These are phyloP conservation scores for Eryngium alpinum DNA, from an alignment of 140 eudicot species.

Conservation along the genomic window DNA sequence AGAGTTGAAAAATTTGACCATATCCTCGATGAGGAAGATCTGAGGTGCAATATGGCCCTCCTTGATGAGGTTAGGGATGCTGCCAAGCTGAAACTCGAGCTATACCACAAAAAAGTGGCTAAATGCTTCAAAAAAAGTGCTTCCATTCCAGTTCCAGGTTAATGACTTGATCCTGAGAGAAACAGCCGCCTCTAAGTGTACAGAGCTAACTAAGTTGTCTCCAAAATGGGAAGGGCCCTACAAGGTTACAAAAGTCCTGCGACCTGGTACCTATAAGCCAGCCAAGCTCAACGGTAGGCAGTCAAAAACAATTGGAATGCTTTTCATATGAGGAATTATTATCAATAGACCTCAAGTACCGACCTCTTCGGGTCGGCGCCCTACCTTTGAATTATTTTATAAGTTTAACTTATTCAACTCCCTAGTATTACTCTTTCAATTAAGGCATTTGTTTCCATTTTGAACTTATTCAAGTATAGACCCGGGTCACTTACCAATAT, in stretches of 20 bases:
- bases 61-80: background rate
- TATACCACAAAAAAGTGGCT: background rate
- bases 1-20: background rate
- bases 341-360: too few species aligned
- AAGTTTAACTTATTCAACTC: too few species aligned
- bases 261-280: background rate
- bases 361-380: too few species aligned
- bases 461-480: too few species aligned
- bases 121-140: background rate
- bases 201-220: background rate
- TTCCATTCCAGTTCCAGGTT: background rate
- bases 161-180: background rate
- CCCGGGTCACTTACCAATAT: too few species aligned
- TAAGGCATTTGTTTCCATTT: too few species aligned
- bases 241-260: background rate
- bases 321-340: too few species aligned
- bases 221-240: background rate
- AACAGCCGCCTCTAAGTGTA: rapidly evolving
- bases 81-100: background rate
- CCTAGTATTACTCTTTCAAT: too few species aligned
- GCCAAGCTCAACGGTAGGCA: background rate
- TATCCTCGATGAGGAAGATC: background rate
- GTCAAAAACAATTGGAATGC: too few species aligned
- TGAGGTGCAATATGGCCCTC: background rate
- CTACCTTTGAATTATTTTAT: too few species aligned